A percentile compares a stretch with the other conserved stretches of the same genome.
These are phyloP conservation scores for Trichoderma gamsii DNA, from an alignment of 495 filamentous ascomycete genomes.

Conservation along the genomic window DNA sequence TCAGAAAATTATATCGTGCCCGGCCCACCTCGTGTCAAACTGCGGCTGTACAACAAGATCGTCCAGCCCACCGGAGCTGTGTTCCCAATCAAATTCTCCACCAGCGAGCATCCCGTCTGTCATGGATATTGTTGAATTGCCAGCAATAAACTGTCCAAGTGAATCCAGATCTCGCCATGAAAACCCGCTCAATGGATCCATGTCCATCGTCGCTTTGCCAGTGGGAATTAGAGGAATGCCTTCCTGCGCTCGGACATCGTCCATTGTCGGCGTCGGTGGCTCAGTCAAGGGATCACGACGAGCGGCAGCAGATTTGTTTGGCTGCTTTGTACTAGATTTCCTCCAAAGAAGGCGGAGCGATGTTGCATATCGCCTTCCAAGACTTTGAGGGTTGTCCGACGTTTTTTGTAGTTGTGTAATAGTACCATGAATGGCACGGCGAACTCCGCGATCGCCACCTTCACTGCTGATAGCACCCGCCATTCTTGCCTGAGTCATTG, in stretches of 20 bases:
- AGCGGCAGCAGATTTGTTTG: not conserved
- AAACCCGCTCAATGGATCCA: conserved; percentile 15
- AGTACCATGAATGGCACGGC: conserved; percentile 14
- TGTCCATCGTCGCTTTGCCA: not conserved
- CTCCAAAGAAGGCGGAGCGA: conserved; percentile 12
- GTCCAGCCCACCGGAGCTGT: not conserved
- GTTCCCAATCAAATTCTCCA: conserved; percentile 8
- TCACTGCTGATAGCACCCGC: conserved; percentile 12
- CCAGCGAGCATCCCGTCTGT: conserved; percentile 14
- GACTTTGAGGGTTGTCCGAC: conserved; percentile 10
- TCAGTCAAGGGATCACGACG: not conserved
- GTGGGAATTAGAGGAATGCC: not conserved
- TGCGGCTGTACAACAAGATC: not conserved
- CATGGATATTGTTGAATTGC: conserved; percentile 6
- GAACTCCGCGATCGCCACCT: conserved; percentile 1
- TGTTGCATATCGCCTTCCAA: conserved; percentile 5
- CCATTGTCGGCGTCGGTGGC: not conserved
- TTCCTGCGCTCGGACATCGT: not conserved
- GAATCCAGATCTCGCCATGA: conserved; percentile 17
- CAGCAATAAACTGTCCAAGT: conserved; percentile 15
- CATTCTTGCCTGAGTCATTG: not conserved
- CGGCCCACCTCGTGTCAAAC: conserved; percentile 15
- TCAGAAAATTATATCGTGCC: conserved; percentile 14
- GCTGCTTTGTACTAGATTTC: conserved; percentile 5
- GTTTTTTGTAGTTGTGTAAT: conserved; percentile 14